Evolutionary conservation across 345 rosid genomes (phyloP), one percentile per base, ranked within the genome.

Genomic region (Acer yangbiense): DNA sequence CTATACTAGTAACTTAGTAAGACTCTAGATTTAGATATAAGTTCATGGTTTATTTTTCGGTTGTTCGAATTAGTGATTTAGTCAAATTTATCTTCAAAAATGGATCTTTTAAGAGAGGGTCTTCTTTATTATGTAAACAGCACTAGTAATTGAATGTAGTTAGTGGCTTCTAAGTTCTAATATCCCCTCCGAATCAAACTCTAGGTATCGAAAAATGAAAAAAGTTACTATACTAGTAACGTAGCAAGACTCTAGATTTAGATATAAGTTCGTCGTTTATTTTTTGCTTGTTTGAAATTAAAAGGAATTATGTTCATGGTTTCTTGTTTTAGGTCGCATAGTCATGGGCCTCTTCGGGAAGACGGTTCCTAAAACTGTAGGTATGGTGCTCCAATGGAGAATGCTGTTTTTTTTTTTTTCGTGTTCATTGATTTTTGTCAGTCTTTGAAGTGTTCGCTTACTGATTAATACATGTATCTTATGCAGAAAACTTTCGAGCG

Each of bases 401-500:
- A 61, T 23, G 21, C 65, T 72, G 65, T n/a, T 29, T 29, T 27
- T 76, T 64, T 32, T 63, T 35, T 27, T 76, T 64, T 32, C 58
- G 17, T 68, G 17, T 52, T 54, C 29, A 9, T 61, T 72, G 44
- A 46, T 29, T 52, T 77, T 58, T 52, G 21, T 65, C 44, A 16
- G 57, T 55, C 35, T 55, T 32, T n/a, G 25, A 66, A 72, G 50
- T 21, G 50, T 65, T 62, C 23, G 35, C 52, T 79, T 76, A 57
- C 71, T 35, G 65, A 76, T 78, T 68, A 29, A 60, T 57, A 32
- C 18, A 29, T 80, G 71, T 61, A 70, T 64, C 65, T 76, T 44
- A 4, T 85, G 90, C 98, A 96, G 98, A 96, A 86, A 96, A 96
- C 80, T 96, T 96, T 78, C 94, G 98, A 77, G 95, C 98, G 39